Evolutionary conservation across 1,139 yeast genomes (phyloP).

Genomic region (Pichia sp.): DNA sequence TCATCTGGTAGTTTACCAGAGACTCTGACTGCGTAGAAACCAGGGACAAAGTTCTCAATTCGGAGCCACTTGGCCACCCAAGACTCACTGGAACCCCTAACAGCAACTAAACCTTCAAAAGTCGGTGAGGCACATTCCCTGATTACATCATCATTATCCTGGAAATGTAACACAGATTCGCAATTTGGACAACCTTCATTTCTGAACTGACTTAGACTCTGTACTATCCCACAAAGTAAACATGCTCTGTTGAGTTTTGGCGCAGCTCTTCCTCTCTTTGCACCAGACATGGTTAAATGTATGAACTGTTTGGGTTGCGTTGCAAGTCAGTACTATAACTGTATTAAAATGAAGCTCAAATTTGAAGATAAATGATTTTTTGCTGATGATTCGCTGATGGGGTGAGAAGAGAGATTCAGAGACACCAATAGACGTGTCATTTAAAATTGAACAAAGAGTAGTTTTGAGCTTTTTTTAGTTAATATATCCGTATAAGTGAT

Average conservation of each 20-base stretch:
- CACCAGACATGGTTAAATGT: background rate
- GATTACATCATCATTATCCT: constrained; percentile 69
- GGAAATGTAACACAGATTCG: constrained; percentile 70
- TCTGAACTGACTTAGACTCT: constrained; percentile 62
- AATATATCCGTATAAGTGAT: background rate
- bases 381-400: too few species aligned
- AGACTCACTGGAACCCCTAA: constrained; percentile 76
- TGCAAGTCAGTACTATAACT: too few species aligned
- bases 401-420: too few species aligned
- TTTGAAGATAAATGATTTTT: too few species aligned
- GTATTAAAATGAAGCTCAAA: too few species aligned
- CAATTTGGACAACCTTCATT: constrained; percentile 96
- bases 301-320: too few species aligned
- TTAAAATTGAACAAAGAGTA: too few species aligned
- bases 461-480: too few species aligned
- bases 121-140: constrained; percentile 95
- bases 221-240: constrained; percentile 92
- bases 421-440: too few species aligned
- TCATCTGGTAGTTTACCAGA: constrained; percentile 90
- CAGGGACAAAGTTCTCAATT: constrained; percentile 83
- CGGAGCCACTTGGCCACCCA: constrained; percentile 99
- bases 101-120: constrained; percentile 90
- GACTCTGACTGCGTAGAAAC: constrained; percentile 88
- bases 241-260: constrained; percentile 85
- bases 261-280: constrained; percentile 26